Evolutionary conservation across 1,139 yeast genomes (phyloP).

Genomic region (Saccharomyces hybrid): DNA sequence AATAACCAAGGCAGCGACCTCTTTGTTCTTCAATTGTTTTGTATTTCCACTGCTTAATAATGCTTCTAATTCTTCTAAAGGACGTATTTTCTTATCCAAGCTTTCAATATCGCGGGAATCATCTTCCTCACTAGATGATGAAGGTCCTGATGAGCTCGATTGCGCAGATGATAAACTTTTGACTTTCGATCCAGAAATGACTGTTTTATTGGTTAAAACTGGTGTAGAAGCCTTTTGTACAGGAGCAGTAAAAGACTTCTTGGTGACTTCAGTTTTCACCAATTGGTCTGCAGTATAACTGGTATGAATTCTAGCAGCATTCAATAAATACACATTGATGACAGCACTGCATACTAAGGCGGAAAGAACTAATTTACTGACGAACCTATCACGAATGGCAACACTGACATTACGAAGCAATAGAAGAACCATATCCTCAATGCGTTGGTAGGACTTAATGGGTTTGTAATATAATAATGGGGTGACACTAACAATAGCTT

Average conservation of each 20-base stretch:
- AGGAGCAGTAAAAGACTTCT: background rate
- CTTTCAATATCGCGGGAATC: constrained; percentile 39
- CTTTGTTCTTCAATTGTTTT: constrained; percentile 58
- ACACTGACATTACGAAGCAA: constrained; percentile 51
- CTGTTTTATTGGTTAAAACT: background rate
- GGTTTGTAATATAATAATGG: constrained; percentile 68
- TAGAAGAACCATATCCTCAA: constrained; percentile 56
- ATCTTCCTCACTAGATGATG: constrained; percentile 30
- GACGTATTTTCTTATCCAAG: constrained; percentile 44
- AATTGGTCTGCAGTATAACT: constrained; percentile 26
- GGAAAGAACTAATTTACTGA: constrained; percentile 70
- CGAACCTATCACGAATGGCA: constrained; percentile 76
- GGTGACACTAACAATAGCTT: constrained; percentile 55
- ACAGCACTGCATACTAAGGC: constrained; percentile 70
- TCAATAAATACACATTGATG: constrained; percentile 76
- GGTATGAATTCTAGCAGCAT: constrained; percentile 58
- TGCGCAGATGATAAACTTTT: background rate
- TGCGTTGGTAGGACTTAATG: constrained; percentile 50
- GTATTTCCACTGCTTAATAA: constrained; percentile 67
- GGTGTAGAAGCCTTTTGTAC: background rate
- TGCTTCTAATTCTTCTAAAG: constrained; percentile 56
- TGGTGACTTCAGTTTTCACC: constrained; percentile 3
- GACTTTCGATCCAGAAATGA: background rate
- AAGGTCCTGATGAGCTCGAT: constrained; percentile 1
- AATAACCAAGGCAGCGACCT: constrained; percentile 62